These are phyloP conservation scores for Dujonia santamariae DNA, from an alignment of 1,139 yeast genomes.

Conservation along the genomic window DNA sequence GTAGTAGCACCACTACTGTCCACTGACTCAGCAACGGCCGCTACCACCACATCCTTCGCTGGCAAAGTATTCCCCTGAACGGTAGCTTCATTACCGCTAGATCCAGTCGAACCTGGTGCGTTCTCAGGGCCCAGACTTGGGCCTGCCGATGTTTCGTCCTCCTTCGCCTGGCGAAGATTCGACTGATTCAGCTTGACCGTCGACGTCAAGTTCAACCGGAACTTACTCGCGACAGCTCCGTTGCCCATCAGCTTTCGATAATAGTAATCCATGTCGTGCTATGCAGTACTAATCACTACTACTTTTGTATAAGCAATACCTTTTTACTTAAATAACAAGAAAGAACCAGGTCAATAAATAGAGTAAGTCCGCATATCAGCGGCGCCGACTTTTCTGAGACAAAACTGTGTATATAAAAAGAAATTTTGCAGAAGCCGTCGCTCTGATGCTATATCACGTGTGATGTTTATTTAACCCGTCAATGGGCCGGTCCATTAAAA, in stretches of 20 bases:
- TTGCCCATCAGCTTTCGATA: constrained; percentile 39
- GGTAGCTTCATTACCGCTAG: background rate
- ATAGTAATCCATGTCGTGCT: constrained; percentile 38
- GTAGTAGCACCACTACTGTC: background rate
- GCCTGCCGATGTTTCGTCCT: constrained; percentile 6
- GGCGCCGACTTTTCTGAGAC: no score
- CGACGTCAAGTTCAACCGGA: constrained; percentile 20
- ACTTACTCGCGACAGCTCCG: constrained; percentile 37
- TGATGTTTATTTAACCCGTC: no score
- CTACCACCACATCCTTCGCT: background rate
- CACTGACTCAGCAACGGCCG: constrained; percentile 1
- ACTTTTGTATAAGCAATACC: no score
- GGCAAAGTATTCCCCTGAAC: background rate
- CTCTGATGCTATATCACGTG: no score
- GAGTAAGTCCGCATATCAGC: no score
- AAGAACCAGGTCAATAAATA: no score
- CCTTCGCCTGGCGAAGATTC: constrained; percentile 16
- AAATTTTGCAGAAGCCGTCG: no score
- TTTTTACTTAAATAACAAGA: no score
- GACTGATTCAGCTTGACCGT: constrained; percentile 22
- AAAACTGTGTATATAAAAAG: no score
- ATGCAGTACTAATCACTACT: no score
- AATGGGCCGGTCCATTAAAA: no score
- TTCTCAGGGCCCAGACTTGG: background rate
- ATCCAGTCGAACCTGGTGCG: background rate